phyloP scores from a whole-genome alignment of 345 rosid species.

The Brassica nigra region DNA sequence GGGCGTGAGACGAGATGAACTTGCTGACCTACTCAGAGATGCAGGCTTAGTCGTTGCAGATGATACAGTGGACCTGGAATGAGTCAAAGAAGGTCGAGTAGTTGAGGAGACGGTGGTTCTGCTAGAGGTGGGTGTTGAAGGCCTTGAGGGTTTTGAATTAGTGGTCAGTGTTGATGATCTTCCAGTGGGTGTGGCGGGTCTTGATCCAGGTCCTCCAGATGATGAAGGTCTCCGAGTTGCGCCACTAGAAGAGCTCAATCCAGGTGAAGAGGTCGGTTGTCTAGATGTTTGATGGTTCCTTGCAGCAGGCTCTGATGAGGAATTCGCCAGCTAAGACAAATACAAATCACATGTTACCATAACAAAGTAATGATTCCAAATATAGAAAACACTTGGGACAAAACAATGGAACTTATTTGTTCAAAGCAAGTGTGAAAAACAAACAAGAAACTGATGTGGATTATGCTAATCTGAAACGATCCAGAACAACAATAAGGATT shows the following conservation, averaged over 20 bases:
- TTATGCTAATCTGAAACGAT: background rate
- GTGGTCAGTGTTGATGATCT: conserved; percentile 59
- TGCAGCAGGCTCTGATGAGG: conserved; percentile 60
- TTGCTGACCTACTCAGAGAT: conserved; percentile 46
- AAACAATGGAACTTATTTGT: background rate
- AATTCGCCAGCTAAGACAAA: conserved; percentile 65
- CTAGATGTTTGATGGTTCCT: conserved; percentile 65
- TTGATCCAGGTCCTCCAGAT: conserved; percentile 96
- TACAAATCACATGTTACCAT: conserved; percentile 19
- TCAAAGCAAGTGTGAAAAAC: background rate
- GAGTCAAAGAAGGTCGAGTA: conserved; percentile 43
- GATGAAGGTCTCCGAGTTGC: conserved; percentile 83
- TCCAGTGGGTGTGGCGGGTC: conserved; percentile 90
- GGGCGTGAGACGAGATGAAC: conserved; percentile 48
- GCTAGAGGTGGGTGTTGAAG: conserved; percentile 90
- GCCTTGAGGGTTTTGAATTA: conserved; percentile 63
- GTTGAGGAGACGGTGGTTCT: conserved; percentile 63
- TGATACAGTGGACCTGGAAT: conserved; percentile 45
- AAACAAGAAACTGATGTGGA: background rate
- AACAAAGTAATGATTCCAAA: conserved; percentile 24
- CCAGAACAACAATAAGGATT: background rate
- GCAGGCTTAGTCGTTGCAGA: conserved; percentile 46
- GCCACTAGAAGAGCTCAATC: conserved; percentile 60
- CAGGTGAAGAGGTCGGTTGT: conserved; percentile 72
- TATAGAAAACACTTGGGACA: conserved; percentile 5